phyloP scores from a whole-genome alignment of 139 green algal species.

The Ettlia oleoabundans region DNA sequence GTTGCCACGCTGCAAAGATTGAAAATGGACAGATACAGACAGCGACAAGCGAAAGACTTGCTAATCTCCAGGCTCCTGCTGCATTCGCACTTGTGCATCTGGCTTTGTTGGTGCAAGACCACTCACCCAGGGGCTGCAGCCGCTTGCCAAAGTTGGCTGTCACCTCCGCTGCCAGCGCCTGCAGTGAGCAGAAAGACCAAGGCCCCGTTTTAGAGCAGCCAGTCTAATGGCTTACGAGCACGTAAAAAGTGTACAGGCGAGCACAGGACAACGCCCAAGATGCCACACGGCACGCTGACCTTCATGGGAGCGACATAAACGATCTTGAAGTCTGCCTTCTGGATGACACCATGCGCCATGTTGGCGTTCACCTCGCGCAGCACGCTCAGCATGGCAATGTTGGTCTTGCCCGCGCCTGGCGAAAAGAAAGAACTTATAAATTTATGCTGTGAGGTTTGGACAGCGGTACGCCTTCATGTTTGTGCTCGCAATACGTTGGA shows the following conservation, averaged over 20 bases:
- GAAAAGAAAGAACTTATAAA: background rate
- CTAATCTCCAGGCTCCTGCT: too few species aligned
- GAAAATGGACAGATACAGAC: too few species aligned
- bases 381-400: constrained; percentile 99
- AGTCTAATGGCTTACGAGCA: background rate
- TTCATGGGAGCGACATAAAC: constrained; percentile 99
- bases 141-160: constrained; percentile 84
- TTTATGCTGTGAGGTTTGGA: too few species aligned
- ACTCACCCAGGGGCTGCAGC: constrained; percentile 81
- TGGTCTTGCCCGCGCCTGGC: constrained; percentile 96
- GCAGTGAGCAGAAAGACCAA: background rate
- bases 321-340: constrained; percentile 80
- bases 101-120: background rate
- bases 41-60: too few species aligned
- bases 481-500: too few species aligned
- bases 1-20: too few species aligned
- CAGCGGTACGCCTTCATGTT: too few species aligned
- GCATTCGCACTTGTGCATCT: background rate
- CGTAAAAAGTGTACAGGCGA: background rate
- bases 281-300: constrained; percentile 20
- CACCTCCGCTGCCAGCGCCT: constrained; percentile 90
- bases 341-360: constrained; percentile 75
- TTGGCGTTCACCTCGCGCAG: constrained; percentile 85
- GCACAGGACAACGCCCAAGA: too few species aligned
- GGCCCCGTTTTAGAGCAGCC: background rate